phyloP scores from a whole-genome alignment of 768 basidiomycete genomes.

The Heimioporus sp. region DNA sequence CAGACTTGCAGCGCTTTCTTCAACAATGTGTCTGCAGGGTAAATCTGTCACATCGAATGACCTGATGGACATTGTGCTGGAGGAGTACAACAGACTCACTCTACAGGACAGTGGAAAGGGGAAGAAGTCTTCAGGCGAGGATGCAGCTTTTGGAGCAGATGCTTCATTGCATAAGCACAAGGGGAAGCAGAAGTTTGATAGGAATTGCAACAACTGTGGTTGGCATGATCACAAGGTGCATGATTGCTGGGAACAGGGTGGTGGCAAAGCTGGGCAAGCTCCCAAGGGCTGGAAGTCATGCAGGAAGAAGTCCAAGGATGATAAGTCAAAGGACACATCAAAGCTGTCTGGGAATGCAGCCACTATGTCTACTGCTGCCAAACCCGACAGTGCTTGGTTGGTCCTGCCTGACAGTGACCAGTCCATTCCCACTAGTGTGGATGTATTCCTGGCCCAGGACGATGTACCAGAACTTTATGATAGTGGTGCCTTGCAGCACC shows the following conservation, averaged over 20 bases:
- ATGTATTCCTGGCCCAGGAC: no score
- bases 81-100: constrained; percentile 16
- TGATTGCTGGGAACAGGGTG: constrained; percentile 17
- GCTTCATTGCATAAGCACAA: not conserved
- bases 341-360: no score
- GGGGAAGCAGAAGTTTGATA: not conserved
- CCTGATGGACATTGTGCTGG: constrained; percentile 3
- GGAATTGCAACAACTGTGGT: constrained; percentile 1
- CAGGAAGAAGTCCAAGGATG: not conserved
- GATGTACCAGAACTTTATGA: not conserved
- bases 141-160: constrained; percentile 3
- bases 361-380: no score
- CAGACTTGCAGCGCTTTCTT: no score
- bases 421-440: not conserved
- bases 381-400: not conserved
- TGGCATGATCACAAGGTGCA: no score
- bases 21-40: no score
- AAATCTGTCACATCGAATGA: no score
- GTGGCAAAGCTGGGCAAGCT: constrained; percentile 1
- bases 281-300: not conserved
- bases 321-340: not conserved
- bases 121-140: not conserved
- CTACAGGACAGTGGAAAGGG: not conserved
- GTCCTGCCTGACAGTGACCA: not conserved
- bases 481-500: not conserved